phyloP scores from a whole-genome alignment of 202 grass and related monocot species.

The Eragrostis tef region DNA sequence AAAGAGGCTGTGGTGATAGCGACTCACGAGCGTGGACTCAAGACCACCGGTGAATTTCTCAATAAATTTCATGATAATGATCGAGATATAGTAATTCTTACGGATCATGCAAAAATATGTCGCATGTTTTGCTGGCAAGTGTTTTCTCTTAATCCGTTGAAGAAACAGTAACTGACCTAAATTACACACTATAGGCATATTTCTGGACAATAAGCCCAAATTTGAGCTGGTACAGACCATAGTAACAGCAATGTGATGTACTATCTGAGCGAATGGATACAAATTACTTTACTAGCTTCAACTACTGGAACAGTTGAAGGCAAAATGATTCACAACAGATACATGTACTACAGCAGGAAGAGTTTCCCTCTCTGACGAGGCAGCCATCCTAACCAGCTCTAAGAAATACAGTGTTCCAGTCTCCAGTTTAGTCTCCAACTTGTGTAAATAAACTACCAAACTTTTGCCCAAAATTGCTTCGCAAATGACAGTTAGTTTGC shows the following conservation, averaged over 20 bases:
- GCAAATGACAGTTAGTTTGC: constrained; percentile 10
- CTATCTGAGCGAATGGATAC: background rate
- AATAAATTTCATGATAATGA: background rate
- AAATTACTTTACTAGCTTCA: constrained; percentile 24
- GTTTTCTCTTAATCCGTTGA: background rate
- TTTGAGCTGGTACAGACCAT: background rate
- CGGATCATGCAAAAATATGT: background rate
- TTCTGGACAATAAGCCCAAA: background rate
- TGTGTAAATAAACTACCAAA: background rate
- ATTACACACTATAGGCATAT: background rate
- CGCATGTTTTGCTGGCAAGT: background rate
- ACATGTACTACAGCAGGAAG: background rate
- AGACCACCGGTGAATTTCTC: background rate
- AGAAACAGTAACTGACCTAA: background rate
- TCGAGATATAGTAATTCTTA: background rate
- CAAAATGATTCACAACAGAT: background rate
- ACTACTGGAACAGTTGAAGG: background rate
- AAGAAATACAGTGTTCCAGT: background rate
- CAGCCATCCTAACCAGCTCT: background rate
- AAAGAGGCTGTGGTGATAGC: background rate
- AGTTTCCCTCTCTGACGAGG: background rate
- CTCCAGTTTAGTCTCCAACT: background rate
- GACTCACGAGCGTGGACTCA: too few species aligned
- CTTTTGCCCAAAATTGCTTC: background rate
- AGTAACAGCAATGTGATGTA: background rate